These are phyloP conservation scores for Cucumis sativus DNA, from an alignment of 306 rosid species.

Conservation along the genomic window Cucumber_9930_V3 NC_026655.2:32785501-32786000, in stretches of 20 bases:
- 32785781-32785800: neutral
- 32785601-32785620: neutral
- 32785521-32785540: neutral
- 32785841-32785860: neutral
- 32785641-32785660: too few species aligned
- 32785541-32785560: neutral
- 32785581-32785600: too few species aligned
- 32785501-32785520: neutral
- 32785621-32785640: too few species aligned
- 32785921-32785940: constrained; percentile 71
- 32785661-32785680: too few species aligned
- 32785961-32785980: constrained; percentile 52
- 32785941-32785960: constrained; percentile 97
- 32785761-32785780: neutral
- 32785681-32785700: neutral
- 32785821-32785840: neutral
- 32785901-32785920: constrained; percentile 65
- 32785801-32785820: neutral
- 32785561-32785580: too few species aligned
- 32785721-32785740: neutral
- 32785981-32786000: constrained; percentile 53
- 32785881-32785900: constrained; percentile 44
- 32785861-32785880: neutral
- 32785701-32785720: neutral
- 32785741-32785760: neutral